Percentiles rank a stretch among this genome's conserved stretches.
Evolutionary conservation across 345 rosid species (phyloP).

Genomic region (Zanthoxylum bungeanum): DNA sequence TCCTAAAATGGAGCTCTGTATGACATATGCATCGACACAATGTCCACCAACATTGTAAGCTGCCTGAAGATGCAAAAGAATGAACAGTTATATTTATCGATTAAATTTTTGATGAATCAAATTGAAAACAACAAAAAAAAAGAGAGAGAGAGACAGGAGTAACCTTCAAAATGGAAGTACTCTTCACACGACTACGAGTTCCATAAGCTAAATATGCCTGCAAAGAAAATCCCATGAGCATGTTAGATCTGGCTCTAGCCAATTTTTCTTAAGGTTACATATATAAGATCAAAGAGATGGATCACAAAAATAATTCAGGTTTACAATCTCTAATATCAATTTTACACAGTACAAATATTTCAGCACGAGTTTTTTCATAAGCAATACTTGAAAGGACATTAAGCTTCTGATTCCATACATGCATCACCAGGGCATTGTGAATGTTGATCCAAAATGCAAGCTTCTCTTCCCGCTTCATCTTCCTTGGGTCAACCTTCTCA

Average conservation of each 20-base stretch:
- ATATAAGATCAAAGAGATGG: neutral
- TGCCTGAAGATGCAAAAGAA: constrained; percentile 45
- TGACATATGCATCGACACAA: constrained; percentile 49
- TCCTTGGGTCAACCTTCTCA: constrained; percentile 68
- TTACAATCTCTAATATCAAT: neutral
- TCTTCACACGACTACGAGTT: constrained; percentile 41
- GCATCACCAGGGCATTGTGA: constrained; percentile 89
- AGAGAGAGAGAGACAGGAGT: neutral
- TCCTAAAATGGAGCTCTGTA: constrained; percentile 72
- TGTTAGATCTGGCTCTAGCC: neutral
- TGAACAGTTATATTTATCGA: neutral
- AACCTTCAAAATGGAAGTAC: constrained; percentile 60
- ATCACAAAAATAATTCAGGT: neutral
- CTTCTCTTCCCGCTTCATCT: constrained; percentile 88
- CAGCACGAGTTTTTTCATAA: neutral
- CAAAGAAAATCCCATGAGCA: constrained; percentile 23
- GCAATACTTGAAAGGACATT: constrained; percentile 1
- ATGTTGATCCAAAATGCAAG: constrained; percentile 93
- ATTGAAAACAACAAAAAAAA: neutral
- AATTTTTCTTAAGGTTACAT: neutral
- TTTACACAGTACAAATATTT: neutral
- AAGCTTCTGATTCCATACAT: constrained; percentile 40
- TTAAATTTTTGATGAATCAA: neutral
- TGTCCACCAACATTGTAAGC: constrained; percentile 79
- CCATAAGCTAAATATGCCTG: constrained; percentile 91